phyloP scores from a whole-genome alignment of 2,329 filamentous ascomycete species.

The Escovopsis sp. region DNA sequence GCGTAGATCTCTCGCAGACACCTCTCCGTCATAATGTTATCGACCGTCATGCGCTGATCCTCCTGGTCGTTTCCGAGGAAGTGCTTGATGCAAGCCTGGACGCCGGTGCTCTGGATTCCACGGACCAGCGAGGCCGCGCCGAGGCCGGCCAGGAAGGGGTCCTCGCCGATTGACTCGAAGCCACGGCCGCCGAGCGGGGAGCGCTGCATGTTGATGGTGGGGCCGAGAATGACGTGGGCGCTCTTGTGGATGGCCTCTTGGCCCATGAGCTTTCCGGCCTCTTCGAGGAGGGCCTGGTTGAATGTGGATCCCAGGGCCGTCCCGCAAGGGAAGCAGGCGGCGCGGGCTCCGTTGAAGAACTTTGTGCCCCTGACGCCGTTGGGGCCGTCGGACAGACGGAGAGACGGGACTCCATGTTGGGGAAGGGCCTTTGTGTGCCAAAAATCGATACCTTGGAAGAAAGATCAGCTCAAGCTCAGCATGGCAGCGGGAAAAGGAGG shows the following conservation, averaged over 20 bases:
- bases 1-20: constrained; percentile 45
- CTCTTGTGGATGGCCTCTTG: constrained; percentile 40
- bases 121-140: constrained; percentile 37
- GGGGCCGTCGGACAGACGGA: constrained; percentile 53
- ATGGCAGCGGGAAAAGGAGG: no score
- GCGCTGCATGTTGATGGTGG: constrained; percentile 49
- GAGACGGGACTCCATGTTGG: constrained; percentile 44
- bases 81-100: constrained; percentile 44
- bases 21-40: constrained; percentile 38
- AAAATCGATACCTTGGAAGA: constrained; percentile 42
- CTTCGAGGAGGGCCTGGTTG: constrained; percentile 36
- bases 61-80: constrained; percentile 49
- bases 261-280: constrained; percentile 36
- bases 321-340: constrained; percentile 47
- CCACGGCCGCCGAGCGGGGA: constrained; percentile 44
- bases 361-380: constrained; percentile 54
- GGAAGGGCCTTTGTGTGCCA: constrained; percentile 53
- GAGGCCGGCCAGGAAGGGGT: constrained; percentile 41
- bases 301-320: constrained; percentile 44
- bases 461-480: not conserved
- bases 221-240: constrained; percentile 43
- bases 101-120: constrained; percentile 41
- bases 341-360: constrained; percentile 49
- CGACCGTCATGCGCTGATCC: constrained; percentile 39
- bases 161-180: constrained; percentile 45